These are phyloP conservation scores for Cyberlindnera maclurae DNA, from an alignment of 805 yeast species.

Conservation along the genomic window DNA sequence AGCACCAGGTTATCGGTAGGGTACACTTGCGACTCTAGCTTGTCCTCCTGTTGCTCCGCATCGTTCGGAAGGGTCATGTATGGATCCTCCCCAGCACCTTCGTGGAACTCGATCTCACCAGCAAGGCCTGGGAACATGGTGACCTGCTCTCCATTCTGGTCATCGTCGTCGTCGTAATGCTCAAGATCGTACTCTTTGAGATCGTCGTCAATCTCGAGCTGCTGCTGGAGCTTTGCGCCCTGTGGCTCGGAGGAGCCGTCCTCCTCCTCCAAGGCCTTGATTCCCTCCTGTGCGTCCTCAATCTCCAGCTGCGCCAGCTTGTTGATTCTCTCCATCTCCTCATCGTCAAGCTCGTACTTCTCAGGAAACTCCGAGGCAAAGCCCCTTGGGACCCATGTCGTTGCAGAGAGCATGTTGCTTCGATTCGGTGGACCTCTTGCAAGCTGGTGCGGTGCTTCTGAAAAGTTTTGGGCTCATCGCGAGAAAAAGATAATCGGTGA, in stretches of 20 bases:
- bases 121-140: constrained; percentile 68
- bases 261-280: constrained; percentile 36
- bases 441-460: too few species aligned
- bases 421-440: too few species aligned
- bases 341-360: constrained; percentile 81
- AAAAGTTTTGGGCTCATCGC: too few species aligned
- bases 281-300: constrained; percentile 63
- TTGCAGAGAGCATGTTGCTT: constrained; percentile 80
- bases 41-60: constrained; percentile 65
- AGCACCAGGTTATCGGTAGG: constrained; percentile 86
- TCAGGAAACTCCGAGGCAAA: constrained; percentile 90
- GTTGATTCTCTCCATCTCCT: constrained; percentile 85
- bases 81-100: constrained; percentile 35
- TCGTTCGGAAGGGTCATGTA: constrained; percentile 39
- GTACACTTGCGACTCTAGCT: constrained; percentile 75
- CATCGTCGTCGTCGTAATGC: constrained; percentile 63
- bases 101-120: constrained; percentile 53
- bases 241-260: constrained; percentile 23
- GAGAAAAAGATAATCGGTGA: too few species aligned
- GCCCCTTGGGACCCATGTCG: constrained; percentile 95
- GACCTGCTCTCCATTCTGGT: constrained; percentile 48
- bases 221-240: constrained; percentile 25
- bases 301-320: constrained; percentile 79
- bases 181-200: constrained; percentile 84
- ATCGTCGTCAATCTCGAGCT: constrained; percentile 70